Evolutionary conservation across 306 rosid genomes (phyloP).

Genomic region (Vicia faba): DNA sequence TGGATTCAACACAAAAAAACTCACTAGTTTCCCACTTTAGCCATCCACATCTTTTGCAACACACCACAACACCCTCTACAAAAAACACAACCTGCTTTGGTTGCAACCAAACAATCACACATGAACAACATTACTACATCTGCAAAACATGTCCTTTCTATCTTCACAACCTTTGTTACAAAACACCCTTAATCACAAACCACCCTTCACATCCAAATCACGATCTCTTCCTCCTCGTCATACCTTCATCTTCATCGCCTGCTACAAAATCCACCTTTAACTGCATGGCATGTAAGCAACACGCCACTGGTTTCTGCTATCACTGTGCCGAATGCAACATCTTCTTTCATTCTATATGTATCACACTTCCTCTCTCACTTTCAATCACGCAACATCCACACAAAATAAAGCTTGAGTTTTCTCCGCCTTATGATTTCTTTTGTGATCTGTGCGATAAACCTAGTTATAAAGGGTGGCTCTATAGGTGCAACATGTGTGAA

Average conservation of each 20-base stretch:
- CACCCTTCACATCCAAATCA: slow-evolving; percentile 59
- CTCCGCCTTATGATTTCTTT: slow-evolving; percentile 53
- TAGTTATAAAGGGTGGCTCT: slow-evolving; percentile 57
- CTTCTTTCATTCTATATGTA: slow-evolving; percentile 50
- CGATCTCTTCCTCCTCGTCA: slow-evolving; percentile 44
- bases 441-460: slow-evolving; percentile 60
- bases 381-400: slow-evolving; percentile 49
- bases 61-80: slow-evolving; percentile 28
- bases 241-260: slow-evolving; percentile 39
- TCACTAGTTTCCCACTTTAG: slow-evolving; percentile 55
- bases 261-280: slow-evolving; percentile 11
- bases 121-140: slow-evolving; percentile 38
- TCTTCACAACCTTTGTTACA: slow-evolving; percentile 55
- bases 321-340: slow-evolving; percentile 53
- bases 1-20: slow-evolving; percentile 30
- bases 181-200: slow-evolving; percentile 45
- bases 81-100: slow-evolving; percentile 45
- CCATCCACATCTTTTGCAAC: slow-evolving; percentile 59
- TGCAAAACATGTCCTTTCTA: slow-evolving; percentile 54
- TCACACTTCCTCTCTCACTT: slow-evolving; percentile 48
- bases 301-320: slow-evolving; percentile 45
- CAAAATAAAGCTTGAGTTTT: slow-evolving; percentile 47
- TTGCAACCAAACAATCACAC: slow-evolving; percentile 45
- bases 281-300: slow-evolving; percentile 49
- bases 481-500: slow-evolving; percentile 64